These are phyloP conservation scores for Curvularia sp. DNA, from an alignment of 2,329 filamentous ascomycete species.

Conservation along the genomic window DNA sequence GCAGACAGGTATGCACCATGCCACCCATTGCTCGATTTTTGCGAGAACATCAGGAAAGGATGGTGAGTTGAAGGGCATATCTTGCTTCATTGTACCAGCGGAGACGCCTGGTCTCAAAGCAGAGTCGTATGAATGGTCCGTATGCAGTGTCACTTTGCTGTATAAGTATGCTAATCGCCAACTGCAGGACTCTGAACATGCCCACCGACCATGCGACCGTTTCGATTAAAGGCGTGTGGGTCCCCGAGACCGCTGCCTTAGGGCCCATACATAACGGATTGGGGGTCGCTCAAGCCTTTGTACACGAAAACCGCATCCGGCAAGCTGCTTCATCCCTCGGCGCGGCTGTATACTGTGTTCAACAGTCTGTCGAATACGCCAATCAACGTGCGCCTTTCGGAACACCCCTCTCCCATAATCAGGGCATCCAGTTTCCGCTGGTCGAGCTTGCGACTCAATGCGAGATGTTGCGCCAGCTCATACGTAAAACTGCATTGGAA, in stretches of 20 bases:
- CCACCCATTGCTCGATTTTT: slow-evolving; percentile 69
- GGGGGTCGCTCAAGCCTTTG: slow-evolving; percentile 69
- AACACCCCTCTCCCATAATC: slow-evolving; percentile 64
- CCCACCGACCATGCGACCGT: slow-evolving; percentile 70
- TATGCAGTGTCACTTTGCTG: neutral
- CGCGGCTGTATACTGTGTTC: slow-evolving; percentile 66
- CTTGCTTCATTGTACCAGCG: slow-evolving; percentile 66
- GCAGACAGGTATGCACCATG: slow-evolving; percentile 69
- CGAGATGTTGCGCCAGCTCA: slow-evolving; percentile 67
- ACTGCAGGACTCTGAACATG: slow-evolving; percentile 67
- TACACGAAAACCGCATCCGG: slow-evolving; percentile 71
- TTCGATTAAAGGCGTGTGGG: slow-evolving; percentile 63
- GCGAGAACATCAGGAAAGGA: slow-evolving; percentile 63
- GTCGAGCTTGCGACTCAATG: slow-evolving; percentile 68
- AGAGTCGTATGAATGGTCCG: slow-evolving; percentile 64
- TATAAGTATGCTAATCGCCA: slow-evolving; percentile 11
- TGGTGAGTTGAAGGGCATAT: slow-evolving; percentile 64
- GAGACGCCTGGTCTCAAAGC: slow-evolving; percentile 62
- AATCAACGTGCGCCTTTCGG: slow-evolving; percentile 63
- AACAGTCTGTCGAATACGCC: slow-evolving; percentile 64
- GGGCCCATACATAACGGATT: slow-evolving; percentile 63
- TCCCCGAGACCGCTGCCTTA: slow-evolving; percentile 62
- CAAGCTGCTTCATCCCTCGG: slow-evolving; percentile 68
- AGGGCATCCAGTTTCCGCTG: slow-evolving; percentile 69
- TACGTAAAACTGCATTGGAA: slow-evolving; percentile 66